Percentiles rank a stretch among this genome's conserved stretches.
Evolutionary conservation across 148 eudicot species (phyloP).

Genomic region (Chenopodium formosanum): DNA sequence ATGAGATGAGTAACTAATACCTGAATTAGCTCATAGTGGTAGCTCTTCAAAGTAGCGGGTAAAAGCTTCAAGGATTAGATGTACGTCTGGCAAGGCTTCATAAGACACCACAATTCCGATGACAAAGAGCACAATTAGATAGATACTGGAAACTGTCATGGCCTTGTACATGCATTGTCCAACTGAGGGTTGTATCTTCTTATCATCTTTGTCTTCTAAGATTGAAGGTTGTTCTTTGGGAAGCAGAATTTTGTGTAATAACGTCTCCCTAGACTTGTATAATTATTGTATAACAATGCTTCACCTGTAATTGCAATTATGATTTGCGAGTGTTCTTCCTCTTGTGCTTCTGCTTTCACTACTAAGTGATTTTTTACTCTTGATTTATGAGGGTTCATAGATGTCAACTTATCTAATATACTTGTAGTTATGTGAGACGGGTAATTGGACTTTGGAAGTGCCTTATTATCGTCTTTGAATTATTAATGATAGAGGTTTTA

Average conservation of each 20-base stretch:
- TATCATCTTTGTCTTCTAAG: not conserved
- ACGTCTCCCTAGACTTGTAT: slow-evolving; percentile 10
- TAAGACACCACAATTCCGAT: slow-evolving; percentile 89
- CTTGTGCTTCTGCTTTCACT: not conserved
- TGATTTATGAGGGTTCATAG: slow-evolving; percentile 11
- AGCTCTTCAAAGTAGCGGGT: slow-evolving; percentile 58
- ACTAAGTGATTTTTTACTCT: not conserved
- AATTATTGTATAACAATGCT: slow-evolving; percentile 9
- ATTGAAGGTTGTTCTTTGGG: slow-evolving; percentile 16
- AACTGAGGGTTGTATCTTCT: slow-evolving; percentile 46
- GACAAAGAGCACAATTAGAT: slow-evolving; percentile 97
- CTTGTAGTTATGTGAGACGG: slow-evolving; percentile 8
- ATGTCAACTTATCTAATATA: slow-evolving; percentile 12
- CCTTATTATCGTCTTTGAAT: no score
- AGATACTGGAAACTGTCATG: slow-evolving; percentile 83
- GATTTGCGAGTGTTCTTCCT: not conserved
- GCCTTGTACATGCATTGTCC: slow-evolving; percentile 97
- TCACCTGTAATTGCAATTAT: not conserved
- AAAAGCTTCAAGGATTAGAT: slow-evolving; percentile 46
- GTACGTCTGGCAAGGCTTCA: slow-evolving; percentile 75
- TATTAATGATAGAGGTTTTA: no score
- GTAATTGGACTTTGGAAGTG: no score
- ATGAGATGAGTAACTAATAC: no score
- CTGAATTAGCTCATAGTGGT: slow-evolving; percentile 9
- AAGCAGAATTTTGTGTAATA: not conserved